Evolutionary conservation across 805 yeast species (phyloP), one percentile per base, ranked within the genome.

Genomic region (Starmerella stellata): DNA sequence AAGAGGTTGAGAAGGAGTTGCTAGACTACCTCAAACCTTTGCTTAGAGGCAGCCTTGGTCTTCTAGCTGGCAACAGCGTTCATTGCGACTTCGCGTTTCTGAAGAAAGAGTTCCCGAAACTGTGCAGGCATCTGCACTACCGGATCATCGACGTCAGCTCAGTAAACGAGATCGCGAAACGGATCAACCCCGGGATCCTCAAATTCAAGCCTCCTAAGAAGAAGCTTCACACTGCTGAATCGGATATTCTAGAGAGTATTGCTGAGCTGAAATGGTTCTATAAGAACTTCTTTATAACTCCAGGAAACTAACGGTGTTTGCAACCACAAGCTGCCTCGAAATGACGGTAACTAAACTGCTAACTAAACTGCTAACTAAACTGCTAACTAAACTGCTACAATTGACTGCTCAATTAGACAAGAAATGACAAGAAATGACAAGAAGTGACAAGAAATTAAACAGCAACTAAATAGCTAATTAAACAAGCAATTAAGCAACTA

Each of bases 101-200:
- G 77, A 61, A 72, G 54, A 66, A 70, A 38, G 94, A 87, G 52
- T 74, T 90, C 62, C 96, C 96, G 1, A 57, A 66, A 35, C 75
- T 81, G 5, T 36, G 53, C 15, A 67, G 68, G 17, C 69, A 61
- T 45, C 50, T 74, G 33, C 74, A 69, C 53, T 90, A 90, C 55
- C 68, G 99, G 39, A 66, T 85, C 30, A 69, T 90, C 30, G 99
- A 90, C 52, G 98, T 90, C 14, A 75, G 92, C n/a, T 64, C 83
- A 1, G 61, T 90, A 34, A 70, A 74, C 68, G 98, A 90, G 57
- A 59, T 83, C 14, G 77, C 85, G 1, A 63, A 60, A 34, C 72
- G 96, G 51, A 85, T 78, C 53, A 81, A 81, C 54, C 78, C 79
- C 1, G 60, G 56, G 3, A 58, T 83, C 36, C 64, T 76, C 59